These are phyloP conservation scores for Colletotrichum magnum DNA, from an alignment of 2,329 filamentous ascomycete species.

Conservation along the genomic window DNA sequence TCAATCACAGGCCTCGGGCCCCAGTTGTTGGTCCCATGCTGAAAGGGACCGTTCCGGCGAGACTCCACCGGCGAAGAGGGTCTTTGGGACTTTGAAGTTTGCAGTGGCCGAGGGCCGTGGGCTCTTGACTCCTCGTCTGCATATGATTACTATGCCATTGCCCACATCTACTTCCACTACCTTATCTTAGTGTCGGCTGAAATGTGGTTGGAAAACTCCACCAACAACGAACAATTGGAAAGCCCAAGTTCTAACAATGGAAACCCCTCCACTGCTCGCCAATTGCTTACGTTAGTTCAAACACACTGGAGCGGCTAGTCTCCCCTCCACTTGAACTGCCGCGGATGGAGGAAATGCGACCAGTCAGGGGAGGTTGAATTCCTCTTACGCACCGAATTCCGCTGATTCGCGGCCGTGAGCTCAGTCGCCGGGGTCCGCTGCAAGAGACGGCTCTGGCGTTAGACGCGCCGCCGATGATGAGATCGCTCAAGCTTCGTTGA, in stretches of 20 bases:
- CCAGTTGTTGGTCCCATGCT: background rate
- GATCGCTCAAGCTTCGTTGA: background rate
- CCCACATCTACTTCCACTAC: no score
- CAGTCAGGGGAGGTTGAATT: background rate
- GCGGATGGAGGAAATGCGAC: background rate
- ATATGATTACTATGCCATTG: no score
- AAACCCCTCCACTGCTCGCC: no score
- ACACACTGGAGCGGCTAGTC: background rate
- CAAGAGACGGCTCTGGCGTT: conserved; percentile 11
- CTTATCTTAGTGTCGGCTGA: no score
- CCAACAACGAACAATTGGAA: conserved; percentile 20
- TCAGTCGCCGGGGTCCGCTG: background rate
- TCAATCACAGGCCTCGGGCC: background rate
- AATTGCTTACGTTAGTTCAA: no score
- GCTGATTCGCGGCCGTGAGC: conserved; percentile 5
- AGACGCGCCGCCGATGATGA: conserved; percentile 20
- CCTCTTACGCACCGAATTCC: conserved; percentile 8
- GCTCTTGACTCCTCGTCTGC: background rate
- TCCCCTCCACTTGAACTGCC: background rate
- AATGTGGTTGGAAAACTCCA: background rate
- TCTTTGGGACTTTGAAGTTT: background rate
- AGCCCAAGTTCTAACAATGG: background rate
- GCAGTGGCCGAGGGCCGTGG: background rate
- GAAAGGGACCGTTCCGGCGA: conserved; percentile 6
- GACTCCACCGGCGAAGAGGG: conserved; percentile 6